Percentiles rank a stretch among this genome's conserved stretches.
phyloP scores from a whole-genome alignment of 257 asterid genomes.

The Oldenlandia corymbosa region DNA sequence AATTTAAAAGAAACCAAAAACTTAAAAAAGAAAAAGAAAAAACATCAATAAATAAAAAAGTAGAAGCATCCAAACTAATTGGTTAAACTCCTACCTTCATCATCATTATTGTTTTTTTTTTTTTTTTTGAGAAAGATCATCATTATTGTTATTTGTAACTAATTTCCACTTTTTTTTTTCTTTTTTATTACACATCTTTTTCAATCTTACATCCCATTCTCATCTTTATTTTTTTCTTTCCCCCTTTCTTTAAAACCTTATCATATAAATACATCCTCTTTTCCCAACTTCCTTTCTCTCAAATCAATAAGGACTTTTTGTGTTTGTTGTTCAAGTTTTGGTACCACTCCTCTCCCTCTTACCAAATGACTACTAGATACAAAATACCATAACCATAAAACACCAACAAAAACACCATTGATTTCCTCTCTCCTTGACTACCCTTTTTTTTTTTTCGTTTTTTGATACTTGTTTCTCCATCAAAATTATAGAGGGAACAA shows the following conservation, averaged over 20 bases:
- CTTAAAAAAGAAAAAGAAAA: neutral
- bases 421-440: neutral
- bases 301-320: neutral
- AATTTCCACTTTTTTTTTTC: neutral
- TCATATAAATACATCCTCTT: conserved; percentile 26
- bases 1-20: neutral
- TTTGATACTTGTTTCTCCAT: conserved; percentile 17
- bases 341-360: neutral
- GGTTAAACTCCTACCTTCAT: conserved; percentile 3
- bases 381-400: no score
- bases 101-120: neutral
- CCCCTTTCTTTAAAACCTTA: neutral
- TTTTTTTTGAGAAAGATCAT: no score
- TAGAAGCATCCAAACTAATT: conserved; percentile 7
- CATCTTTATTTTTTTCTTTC: conserved; percentile 4
- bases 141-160: neutral
- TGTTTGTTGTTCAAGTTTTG: neutral
- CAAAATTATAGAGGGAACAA: neutral
- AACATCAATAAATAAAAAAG: neutral
- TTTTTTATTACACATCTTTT: neutral
- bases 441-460: conserved; percentile 11
- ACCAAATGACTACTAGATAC: no score
- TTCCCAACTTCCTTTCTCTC: conserved; percentile 19
- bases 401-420: no score
- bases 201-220: neutral